phyloP scores from a whole-genome alignment of 305 asterid species.

The Solanum hybrid region DNA sequence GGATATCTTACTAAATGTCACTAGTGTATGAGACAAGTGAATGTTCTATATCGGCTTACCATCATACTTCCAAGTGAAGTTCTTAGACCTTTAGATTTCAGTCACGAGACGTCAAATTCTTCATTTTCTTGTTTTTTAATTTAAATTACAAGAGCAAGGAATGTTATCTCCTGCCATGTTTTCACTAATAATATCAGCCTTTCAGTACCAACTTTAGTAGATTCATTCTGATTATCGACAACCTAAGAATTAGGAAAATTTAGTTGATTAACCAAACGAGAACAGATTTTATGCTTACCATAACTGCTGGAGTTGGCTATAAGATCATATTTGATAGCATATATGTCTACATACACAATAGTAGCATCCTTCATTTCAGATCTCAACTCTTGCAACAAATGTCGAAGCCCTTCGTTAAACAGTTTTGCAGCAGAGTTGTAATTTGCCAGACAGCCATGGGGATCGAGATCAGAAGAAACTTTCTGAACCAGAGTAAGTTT shows the following conservation, averaged over 20 bases:
- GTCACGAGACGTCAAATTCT: not conserved
- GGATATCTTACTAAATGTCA: not conserved
- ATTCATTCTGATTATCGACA: not conserved
- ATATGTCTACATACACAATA: slow-evolving; percentile 65
- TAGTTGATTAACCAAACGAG: not conserved
- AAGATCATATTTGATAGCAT: slow-evolving; percentile 60
- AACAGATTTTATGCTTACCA: slow-evolving; percentile 28
- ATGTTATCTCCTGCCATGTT: not conserved
- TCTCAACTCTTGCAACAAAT: slow-evolving; percentile 32
- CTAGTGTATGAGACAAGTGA: not conserved
- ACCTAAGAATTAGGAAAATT: not conserved
- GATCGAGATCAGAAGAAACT: slow-evolving; percentile 31
- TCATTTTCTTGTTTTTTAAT: not conserved
- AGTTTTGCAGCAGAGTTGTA: slow-evolving; percentile 48
- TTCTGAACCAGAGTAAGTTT: slow-evolving; percentile 35
- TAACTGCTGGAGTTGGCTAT: slow-evolving; percentile 57
- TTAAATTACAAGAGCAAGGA: not conserved
- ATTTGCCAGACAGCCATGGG: slow-evolving; percentile 55
- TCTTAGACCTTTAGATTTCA: not conserved
- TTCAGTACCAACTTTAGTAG: not conserved
- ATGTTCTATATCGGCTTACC: not conserved
- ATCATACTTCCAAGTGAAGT: not conserved
- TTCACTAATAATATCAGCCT: not conserved
- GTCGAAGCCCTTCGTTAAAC: slow-evolving; percentile 62
- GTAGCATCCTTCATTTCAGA: slow-evolving; percentile 51